Evolutionary conservation across 2,329 filamentous ascomycete species (phyloP).

Genomic region (Aulographum hederae): DNA sequence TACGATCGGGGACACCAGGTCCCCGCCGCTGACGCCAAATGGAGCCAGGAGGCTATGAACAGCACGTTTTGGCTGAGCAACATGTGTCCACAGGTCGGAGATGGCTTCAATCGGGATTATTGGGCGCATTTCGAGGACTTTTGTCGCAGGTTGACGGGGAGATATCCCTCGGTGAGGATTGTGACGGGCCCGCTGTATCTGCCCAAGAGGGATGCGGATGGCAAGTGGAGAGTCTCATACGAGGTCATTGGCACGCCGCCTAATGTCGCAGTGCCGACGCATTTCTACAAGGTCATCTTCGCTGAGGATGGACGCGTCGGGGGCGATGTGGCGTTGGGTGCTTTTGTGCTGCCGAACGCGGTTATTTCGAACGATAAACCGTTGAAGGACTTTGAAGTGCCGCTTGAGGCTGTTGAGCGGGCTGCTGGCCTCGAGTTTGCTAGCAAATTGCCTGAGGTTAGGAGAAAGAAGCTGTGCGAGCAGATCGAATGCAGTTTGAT

Average conservation of each 20-base stretch:
- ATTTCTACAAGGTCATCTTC: constrained; percentile 99
- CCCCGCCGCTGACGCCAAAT: constrained; percentile 88
- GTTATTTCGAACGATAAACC: constrained; percentile 75
- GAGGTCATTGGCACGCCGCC: constrained; percentile 91
- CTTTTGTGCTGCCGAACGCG: constrained; percentile 90
- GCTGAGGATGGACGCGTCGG: constrained; percentile 56
- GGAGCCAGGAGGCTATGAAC: constrained; percentile 87
- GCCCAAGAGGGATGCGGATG: constrained; percentile 69
- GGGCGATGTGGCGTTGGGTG: constrained; percentile 72
- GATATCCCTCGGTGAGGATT: constrained; percentile 74
- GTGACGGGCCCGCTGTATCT: constrained; percentile 91
- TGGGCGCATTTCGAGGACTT: constrained; percentile 99
- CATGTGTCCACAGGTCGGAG: constrained; percentile 96
- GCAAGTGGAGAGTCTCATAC: constrained; percentile 90
- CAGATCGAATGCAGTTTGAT: constrained; percentile 73
- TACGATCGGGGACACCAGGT: constrained; percentile 97
- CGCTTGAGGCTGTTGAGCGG: constrained; percentile 78
- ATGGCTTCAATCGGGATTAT: constrained; percentile 98
- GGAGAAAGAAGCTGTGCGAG: constrained; percentile 64
- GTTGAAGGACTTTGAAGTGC: constrained; percentile 83
- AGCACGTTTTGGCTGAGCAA: constrained; percentile 85
- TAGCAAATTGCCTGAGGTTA: constrained; percentile 51
- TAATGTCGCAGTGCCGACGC: constrained; percentile 87
- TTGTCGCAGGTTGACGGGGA: constrained; percentile 61
- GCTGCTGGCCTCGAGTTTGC: constrained; percentile 88